Evolutionary conservation across 1,284 basidiomycete genomes (phyloP).

Genomic region (Puccinia hordei): DNA sequence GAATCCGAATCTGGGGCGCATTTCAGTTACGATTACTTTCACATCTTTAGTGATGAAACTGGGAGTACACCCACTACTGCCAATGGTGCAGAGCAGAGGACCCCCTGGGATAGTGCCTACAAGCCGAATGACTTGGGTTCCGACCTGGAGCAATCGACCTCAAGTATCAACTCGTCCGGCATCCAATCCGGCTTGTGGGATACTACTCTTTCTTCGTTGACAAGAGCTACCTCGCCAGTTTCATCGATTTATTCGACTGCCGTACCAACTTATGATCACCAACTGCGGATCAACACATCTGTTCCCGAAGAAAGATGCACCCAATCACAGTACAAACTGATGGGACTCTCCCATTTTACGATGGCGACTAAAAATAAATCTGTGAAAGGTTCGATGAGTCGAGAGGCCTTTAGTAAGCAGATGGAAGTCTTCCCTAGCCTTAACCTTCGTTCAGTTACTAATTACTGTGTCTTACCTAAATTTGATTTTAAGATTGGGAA

Average conservation of each 20-base stretch:
- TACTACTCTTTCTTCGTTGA: slow-evolving; percentile 21
- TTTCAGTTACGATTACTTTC: slow-evolving; percentile 12
- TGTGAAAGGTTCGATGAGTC: background rate
- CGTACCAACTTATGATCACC: background rate
- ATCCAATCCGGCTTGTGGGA: slow-evolving; percentile 31
- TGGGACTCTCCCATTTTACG: slow-evolving; percentile 11
- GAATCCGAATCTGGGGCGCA: background rate
- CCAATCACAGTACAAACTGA: background rate
- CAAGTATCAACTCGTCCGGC: slow-evolving; percentile 19
- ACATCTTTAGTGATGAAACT: slow-evolving; percentile 19
- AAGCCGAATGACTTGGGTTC: background rate
- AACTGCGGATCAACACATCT: background rate
- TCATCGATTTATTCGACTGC: slow-evolving; percentile 33
- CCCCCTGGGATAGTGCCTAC: slow-evolving; percentile 6
- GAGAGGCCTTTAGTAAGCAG: background rate
- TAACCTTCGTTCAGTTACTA: background rate
- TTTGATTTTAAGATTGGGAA: background rate
- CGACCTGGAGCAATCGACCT: slow-evolving; percentile 22
- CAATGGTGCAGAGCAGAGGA: background rate
- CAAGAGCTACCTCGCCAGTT: slow-evolving; percentile 43
- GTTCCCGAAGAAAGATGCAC: slow-evolving; percentile 6
- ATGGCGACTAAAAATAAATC: background rate
- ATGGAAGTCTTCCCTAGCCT: no score
- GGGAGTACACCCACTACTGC: background rate
- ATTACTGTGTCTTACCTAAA: background rate